These are phyloP conservation scores for Monosporascus sp. DNA, from an alignment of 2,329 filamentous ascomycete genomes.

Conservation along the genomic window DNA sequence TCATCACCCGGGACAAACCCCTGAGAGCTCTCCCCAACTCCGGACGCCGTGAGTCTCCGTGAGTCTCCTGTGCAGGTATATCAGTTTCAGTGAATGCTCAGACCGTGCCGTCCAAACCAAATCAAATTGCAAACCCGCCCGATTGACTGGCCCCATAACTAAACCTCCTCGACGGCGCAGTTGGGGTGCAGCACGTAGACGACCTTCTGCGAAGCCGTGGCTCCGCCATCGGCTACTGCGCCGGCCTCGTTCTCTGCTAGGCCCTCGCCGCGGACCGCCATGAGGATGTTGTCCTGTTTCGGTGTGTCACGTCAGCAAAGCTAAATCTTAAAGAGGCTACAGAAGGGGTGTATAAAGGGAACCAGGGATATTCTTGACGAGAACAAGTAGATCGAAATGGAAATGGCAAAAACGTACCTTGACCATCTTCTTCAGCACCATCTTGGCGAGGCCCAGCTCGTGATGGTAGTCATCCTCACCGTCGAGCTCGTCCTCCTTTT, in stretches of 20 bases:
- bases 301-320: conserved; percentile 20
- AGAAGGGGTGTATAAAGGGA: no score
- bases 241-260: conserved; percentile 43
- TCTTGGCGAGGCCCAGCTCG: conserved; percentile 43
- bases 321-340: not conserved
- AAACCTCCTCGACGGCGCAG: conserved; percentile 69
- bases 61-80: no score
- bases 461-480: conserved; percentile 74
- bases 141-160: conserved; percentile 3
- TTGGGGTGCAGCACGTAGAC: conserved; percentile 94
- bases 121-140: no score
- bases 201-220: conserved; percentile 43
- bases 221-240: conserved; percentile 37
- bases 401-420: conserved; percentile 57
- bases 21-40: no score
- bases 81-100: no score
- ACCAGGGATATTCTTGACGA: no score
- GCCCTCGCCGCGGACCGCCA: conserved; percentile 65
- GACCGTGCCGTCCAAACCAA: no score
- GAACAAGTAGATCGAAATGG: not conserved
- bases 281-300: conserved; percentile 76
- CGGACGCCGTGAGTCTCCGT: no score
- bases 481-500: conserved; percentile 77
- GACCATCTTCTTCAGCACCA: conserved; percentile 93
- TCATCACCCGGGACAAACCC: no score